A percentile compares a stretch with the other conserved stretches of the same genome.
phyloP scores from a whole-genome alignment of 2,329 filamentous ascomycete species.

The Cercospora janseana region DNA sequence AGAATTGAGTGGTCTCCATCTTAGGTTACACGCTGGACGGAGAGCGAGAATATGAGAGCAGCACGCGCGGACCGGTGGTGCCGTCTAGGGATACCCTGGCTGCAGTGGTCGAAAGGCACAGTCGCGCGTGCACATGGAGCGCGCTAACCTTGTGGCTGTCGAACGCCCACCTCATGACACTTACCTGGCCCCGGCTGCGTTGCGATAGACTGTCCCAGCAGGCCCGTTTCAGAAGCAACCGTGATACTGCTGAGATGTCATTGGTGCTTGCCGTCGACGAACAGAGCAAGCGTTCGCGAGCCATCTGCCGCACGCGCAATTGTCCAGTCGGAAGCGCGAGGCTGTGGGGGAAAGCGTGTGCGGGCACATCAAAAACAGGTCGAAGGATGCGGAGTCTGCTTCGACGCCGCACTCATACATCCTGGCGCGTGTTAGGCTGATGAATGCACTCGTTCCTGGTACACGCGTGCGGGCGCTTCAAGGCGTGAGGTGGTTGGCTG shows the following conservation, averaged over 20 bases:
- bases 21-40: neutral
- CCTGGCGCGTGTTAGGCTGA: neutral
- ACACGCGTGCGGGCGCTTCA: neutral
- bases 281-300: constrained; percentile 3
- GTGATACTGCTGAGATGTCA: neutral
- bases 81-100: neutral
- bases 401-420: neutral
- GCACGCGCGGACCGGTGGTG: neutral
- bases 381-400: neutral
- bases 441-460: neutral
- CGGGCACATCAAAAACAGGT: neutral
- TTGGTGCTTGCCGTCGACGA: neutral
- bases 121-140: neutral
- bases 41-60: neutral
- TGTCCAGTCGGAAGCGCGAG: neutral
- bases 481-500: neutral
- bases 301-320: no score
- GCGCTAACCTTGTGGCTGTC: neutral
- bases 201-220: no score
- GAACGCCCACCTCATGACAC: neutral
- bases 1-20: neutral
- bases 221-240: no score
- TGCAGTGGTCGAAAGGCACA: neutral
- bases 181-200: neutral
- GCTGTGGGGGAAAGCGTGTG: neutral